A percentile compares a stretch with the other conserved stretches of the same genome.
phyloP scores from a whole-genome alignment of 2,329 filamentous ascomycete genomes.

The Calonectria multiphialidica region DNA sequence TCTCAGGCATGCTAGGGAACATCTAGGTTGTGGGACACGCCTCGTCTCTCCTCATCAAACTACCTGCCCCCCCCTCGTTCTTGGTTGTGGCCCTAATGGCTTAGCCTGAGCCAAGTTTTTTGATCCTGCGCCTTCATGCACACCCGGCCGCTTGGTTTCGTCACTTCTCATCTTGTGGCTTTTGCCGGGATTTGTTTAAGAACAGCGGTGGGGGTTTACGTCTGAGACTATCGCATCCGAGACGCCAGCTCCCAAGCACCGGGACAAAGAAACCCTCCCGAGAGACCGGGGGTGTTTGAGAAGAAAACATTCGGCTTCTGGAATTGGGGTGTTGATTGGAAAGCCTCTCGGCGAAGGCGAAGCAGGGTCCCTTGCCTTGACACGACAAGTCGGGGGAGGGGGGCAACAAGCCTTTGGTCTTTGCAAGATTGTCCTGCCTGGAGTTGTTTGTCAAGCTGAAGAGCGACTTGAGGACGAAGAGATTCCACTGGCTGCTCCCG shows the following conservation, averaged over 20 bases:
- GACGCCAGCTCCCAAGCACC: conserved; percentile 27
- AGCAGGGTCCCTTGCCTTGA: conserved; percentile 34
- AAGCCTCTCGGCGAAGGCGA: conserved; percentile 30
- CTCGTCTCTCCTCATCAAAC: conserved; percentile 35
- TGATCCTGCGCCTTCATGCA: conserved; percentile 18
- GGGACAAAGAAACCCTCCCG: conserved; percentile 39
- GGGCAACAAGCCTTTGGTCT: conserved; percentile 23
- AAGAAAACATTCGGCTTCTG: conserved; percentile 39
- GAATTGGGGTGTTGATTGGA: conserved; percentile 30
- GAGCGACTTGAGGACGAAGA: conserved; percentile 38
- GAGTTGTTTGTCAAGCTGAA: conserved; percentile 44
- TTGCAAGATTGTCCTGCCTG: conserved; percentile 27
- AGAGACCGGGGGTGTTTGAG: conserved; percentile 25
- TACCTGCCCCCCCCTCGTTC: conserved; percentile 25
- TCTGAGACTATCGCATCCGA: conserved; percentile 33
- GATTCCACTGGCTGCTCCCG: conserved; percentile 36
- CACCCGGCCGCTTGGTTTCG: conserved; percentile 26
- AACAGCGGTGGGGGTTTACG: conserved; percentile 42
- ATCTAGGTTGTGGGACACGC: conserved; percentile 37
- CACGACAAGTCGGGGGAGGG: conserved; percentile 29
- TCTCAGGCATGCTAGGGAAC: conserved; percentile 30
- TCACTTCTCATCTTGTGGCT: conserved; percentile 47
- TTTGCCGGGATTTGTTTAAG: conserved; percentile 34
- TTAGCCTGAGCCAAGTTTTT: conserved; percentile 25
- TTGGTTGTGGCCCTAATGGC: conserved; percentile 29